phyloP scores from a whole-genome alignment of 2,329 filamentous ascomycete genomes.

The Trichophyton verrucosum region DNA sequence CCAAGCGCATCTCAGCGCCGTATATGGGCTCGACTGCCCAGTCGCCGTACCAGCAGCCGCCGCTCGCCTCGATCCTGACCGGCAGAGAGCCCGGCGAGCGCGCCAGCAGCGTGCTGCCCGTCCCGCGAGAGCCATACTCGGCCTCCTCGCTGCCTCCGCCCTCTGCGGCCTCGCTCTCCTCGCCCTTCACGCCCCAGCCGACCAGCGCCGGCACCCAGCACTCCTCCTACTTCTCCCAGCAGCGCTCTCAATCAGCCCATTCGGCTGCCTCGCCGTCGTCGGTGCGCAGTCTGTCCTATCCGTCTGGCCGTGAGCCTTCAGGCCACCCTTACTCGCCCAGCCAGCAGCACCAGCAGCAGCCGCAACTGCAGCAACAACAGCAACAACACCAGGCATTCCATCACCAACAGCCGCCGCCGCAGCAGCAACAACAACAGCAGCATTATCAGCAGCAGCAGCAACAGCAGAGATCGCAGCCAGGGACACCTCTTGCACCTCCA shows the following conservation, averaged over 20 bases:
- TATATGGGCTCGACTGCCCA: slow-evolving; percentile 23
- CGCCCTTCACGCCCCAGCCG: slow-evolving; percentile 30
- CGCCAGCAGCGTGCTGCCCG: slow-evolving; percentile 16
- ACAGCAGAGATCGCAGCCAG: slow-evolving; percentile 34
- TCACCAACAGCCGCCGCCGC: background rate
- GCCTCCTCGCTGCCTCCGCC: slow-evolving; percentile 15
- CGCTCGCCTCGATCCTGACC: slow-evolving; percentile 19
- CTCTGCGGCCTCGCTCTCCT: slow-evolving; percentile 21
- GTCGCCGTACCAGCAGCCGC: slow-evolving; percentile 32
- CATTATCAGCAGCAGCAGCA: slow-evolving; percentile 7
- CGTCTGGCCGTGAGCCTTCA: slow-evolving; percentile 8
- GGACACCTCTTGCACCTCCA: slow-evolving; percentile 39
- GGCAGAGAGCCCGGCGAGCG: slow-evolving; percentile 17
- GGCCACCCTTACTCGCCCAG: slow-evolving; percentile 7
- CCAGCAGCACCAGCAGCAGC: background rate
- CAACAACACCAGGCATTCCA: background rate
- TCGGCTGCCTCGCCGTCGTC: slow-evolving; percentile 12
- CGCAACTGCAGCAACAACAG: background rate
- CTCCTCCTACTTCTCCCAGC: slow-evolving; percentile 26
- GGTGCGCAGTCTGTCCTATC: slow-evolving; percentile 10
- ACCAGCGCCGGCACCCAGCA: slow-evolving; percentile 24
- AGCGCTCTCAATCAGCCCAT: slow-evolving; percentile 12
- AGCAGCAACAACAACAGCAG: background rate
- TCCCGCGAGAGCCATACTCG: slow-evolving; percentile 24
- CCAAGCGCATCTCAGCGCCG: slow-evolving; percentile 27